These are phyloP conservation scores for Ogataea ramenticola DNA, from an alignment of 805 yeast genomes.

Conservation along the genomic window DNA sequence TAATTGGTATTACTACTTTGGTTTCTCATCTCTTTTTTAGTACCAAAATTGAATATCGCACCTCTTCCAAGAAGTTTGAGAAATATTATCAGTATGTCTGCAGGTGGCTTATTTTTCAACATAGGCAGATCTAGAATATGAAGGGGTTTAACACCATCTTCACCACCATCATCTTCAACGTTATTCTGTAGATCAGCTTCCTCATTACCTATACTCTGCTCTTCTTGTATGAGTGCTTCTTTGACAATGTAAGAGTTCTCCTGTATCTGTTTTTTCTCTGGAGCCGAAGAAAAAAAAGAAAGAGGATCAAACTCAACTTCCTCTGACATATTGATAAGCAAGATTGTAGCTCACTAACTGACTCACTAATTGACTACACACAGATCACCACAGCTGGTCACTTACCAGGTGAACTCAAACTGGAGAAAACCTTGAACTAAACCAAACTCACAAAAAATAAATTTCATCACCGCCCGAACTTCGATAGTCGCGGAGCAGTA, in stretches of 20 bases:
- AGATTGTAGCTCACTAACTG: too few species aligned
- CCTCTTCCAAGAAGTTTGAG: slow-evolving; percentile 43
- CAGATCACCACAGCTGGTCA: too few species aligned
- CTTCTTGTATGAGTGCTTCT: neutral
- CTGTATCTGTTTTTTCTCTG: neutral
- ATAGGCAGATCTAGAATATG: slow-evolving; percentile 57
- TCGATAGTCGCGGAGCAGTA: neutral
- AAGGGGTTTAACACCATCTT: slow-evolving; percentile 14
- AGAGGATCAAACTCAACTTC: slow-evolving; percentile 5
- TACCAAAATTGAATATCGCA: slow-evolving; percentile 44
- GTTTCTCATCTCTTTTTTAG: slow-evolving; percentile 4
- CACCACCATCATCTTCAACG: slow-evolving; percentile 2
- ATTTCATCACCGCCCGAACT: too few species aligned
- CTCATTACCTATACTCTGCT: neutral
- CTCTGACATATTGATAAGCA: too few species aligned
- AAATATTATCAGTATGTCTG: slow-evolving; percentile 33
- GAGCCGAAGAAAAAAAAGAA: slow-evolving; percentile 1
- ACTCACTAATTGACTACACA: too few species aligned
- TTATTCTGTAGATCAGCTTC: neutral
- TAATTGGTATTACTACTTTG: neutral
- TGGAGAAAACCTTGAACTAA: too few species aligned
- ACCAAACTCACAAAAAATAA: too few species aligned
- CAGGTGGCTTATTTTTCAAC: slow-evolving; percentile 39
- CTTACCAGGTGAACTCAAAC: too few species aligned
- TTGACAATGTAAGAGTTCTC: too few species aligned